Evolutionary conservation across 345 rosid genomes (phyloP).

Genomic region (Kernera saxatilis): DNA sequence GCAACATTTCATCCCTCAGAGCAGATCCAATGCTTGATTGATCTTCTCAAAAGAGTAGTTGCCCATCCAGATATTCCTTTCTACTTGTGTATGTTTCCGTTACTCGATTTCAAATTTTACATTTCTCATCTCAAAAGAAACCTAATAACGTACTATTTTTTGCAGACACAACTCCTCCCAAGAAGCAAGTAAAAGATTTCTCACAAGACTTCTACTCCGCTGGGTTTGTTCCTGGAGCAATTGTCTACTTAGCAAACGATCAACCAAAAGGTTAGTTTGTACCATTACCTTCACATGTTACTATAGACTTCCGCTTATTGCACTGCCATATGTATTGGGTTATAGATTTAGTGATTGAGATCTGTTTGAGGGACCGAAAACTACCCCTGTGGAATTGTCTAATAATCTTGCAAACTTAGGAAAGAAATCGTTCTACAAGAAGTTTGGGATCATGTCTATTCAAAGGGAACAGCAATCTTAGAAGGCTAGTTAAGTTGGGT

Average conservation of each 20-base stretch:
- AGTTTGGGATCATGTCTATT: neutral
- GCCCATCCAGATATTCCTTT: slow-evolving; percentile 64
- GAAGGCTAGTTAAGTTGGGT: neutral
- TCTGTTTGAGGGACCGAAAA: neutral
- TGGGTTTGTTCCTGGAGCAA: slow-evolving; percentile 91
- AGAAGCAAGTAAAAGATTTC: slow-evolving; percentile 66
- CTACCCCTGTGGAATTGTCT: neutral
- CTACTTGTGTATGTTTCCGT: slow-evolving; percentile 58
- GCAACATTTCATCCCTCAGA: slow-evolving; percentile 81
- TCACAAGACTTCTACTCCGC: slow-evolving; percentile 77
- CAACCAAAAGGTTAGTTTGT: slow-evolving; percentile 52
- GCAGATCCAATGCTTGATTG: slow-evolving; percentile 63
- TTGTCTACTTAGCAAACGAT: slow-evolving; percentile 74
- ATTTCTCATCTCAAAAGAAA: neutral
- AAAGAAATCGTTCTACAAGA: neutral
- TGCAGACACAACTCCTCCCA: slow-evolving; percentile 91
- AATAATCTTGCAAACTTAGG: neutral
- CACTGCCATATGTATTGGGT: slow-evolving; percentile 1
- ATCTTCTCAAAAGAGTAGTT: slow-evolving; percentile 57
- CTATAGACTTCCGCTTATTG: neutral
- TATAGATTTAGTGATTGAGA: neutral
- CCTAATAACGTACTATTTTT: slow-evolving; percentile 7
- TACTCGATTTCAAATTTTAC: neutral
- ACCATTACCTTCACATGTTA: neutral
- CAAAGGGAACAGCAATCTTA: neutral